Evolutionary conservation across 805 yeast genomes (phyloP), one percentile per base, ranked within the genome.

Genomic region (Maudiozyma serrabonitensis): DNA sequence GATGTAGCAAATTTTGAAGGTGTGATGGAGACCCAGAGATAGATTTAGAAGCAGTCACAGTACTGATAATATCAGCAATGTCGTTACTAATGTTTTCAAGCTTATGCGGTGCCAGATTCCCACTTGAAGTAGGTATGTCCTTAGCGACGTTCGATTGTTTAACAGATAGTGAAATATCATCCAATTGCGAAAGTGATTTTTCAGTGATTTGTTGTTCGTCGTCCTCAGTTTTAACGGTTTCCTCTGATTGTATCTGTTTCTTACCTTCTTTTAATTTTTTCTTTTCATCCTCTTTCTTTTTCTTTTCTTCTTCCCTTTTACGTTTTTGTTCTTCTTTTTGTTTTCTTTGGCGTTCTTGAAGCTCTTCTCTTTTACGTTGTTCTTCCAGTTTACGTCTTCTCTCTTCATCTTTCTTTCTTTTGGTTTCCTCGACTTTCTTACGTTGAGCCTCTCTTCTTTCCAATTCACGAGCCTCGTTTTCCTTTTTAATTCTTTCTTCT

Each of bases 401-500:
- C 52, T 74, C 69, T 56, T 72, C 70, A 58, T 73, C 69, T 43
- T 60, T 65, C 51, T 62, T 67, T 32, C 58, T 61, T 43, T 63
- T 65, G 59, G 62, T 67, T 52, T 68, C 75, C 58, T 71, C 78
- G 51, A 61, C 72, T 54, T 61, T 69, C 53, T 60, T 65, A 60
- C 62, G 56, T 54, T 59, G 67, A 46, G 56, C 66, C 45, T 65
- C 72, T 56, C 68, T 69, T 68, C 63, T 69, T 57, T 62, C 73
- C 69, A 40, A 62, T 69, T 62, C 75, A 69, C 62, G 72, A 67
- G 57, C 67, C 66, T 55, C 71, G 60, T 60, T 75, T 66, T 63
- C 66, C 46, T 56, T 59, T 45, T 57, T 59, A 4, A 76, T 74
- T 53, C 78, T 79, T 55, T 76, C 81, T 50, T 67, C 69, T 50